These are phyloP conservation scores for Phytophthora citricola DNA, from an alignment of 352 stramenopile genomes.

Conservation along the genomic window DNA sequence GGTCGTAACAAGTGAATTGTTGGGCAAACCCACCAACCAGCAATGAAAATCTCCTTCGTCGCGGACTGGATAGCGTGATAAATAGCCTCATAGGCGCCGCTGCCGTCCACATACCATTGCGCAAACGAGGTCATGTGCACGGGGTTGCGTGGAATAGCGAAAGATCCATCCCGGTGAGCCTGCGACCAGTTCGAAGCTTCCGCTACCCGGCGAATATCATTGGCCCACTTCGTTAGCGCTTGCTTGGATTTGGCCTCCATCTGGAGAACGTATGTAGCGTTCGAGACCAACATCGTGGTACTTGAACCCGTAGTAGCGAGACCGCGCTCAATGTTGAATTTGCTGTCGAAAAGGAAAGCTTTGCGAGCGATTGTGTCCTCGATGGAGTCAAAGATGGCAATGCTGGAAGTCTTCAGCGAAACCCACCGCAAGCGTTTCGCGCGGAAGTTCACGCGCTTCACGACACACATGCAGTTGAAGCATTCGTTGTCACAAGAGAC, in stretches of 20 bases:
- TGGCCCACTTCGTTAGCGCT: slow-evolving; percentile 82
- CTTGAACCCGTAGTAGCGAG: slow-evolving; percentile 82
- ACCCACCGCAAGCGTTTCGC: slow-evolving; percentile 85
- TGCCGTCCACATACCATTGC: slow-evolving; percentile 87
- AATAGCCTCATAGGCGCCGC: slow-evolving; percentile 77
- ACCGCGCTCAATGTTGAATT: slow-evolving; percentile 83
- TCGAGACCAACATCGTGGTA: slow-evolving; percentile 80
- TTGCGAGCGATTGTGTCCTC: slow-evolving; percentile 72
- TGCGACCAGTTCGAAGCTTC: slow-evolving; percentile 83
- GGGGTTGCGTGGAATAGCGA: slow-evolving; percentile 74
- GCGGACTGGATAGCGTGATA: slow-evolving; percentile 68
- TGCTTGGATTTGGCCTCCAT: slow-evolving; percentile 85
- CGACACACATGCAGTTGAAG: slow-evolving; percentile 91
- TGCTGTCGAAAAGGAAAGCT: slow-evolving; percentile 82
- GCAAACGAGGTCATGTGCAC: slow-evolving; percentile 69
- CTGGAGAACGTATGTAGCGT: slow-evolving; percentile 87
- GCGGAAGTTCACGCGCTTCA: slow-evolving; percentile 88
- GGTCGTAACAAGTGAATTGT: slow-evolving; percentile 85
- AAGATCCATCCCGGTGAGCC: slow-evolving; percentile 81
- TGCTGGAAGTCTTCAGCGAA: slow-evolving; percentile 80
- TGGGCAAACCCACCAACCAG: slow-evolving; percentile 91
- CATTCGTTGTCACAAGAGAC: slow-evolving; percentile 87
- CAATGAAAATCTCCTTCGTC: slow-evolving; percentile 91
- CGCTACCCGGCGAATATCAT: slow-evolving; percentile 76
- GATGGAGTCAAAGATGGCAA: slow-evolving; percentile 84